These are phyloP conservation scores for Teunomyces aglyptinius DNA, from an alignment of 805 yeast species.

Conservation along the genomic window DNA sequence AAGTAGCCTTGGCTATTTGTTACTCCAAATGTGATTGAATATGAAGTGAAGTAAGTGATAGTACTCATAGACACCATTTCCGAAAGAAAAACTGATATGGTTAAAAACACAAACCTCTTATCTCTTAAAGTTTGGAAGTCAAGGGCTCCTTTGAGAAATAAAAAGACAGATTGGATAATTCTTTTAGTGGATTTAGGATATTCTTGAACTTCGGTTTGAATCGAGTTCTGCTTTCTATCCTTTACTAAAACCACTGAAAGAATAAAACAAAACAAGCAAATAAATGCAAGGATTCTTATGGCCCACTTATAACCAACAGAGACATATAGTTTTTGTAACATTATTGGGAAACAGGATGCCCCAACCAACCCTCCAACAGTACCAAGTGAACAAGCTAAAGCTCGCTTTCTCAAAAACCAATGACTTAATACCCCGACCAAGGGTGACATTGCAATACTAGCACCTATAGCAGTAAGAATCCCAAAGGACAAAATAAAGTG, in stretches of 20 bases:
- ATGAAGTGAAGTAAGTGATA: slow-evolving; percentile 53
- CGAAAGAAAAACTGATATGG: slow-evolving; percentile 42
- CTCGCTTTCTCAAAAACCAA: slow-evolving; percentile 44
- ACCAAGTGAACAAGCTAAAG: slow-evolving; percentile 45
- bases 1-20: slow-evolving; percentile 43
- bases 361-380: slow-evolving; percentile 54
- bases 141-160: slow-evolving; percentile 2
- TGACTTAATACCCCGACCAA: slow-evolving; percentile 44
- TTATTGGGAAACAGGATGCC: slow-evolving; percentile 52
- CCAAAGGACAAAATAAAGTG: slow-evolving; percentile 57
- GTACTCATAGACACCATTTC: slow-evolving; percentile 49
- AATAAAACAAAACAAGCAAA: slow-evolving; percentile 37
- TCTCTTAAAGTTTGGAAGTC: slow-evolving; percentile 44
- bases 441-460: slow-evolving; percentile 42
- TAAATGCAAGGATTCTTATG: slow-evolving; percentile 46
- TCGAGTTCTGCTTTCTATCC: slow-evolving; percentile 1
- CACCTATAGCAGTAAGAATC: slow-evolving; percentile 45
- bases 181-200: neutral
- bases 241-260: slow-evolving; percentile 7
- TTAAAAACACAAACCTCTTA: slow-evolving; percentile 39
- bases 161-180: neutral
- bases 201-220: neutral
- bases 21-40: slow-evolving; percentile 48
- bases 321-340: slow-evolving; percentile 48
- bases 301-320: slow-evolving; percentile 55